phyloP scores from a whole-genome alignment of 2,329 filamentous ascomycete genomes.

The Verticillium klebahnii region DNA sequence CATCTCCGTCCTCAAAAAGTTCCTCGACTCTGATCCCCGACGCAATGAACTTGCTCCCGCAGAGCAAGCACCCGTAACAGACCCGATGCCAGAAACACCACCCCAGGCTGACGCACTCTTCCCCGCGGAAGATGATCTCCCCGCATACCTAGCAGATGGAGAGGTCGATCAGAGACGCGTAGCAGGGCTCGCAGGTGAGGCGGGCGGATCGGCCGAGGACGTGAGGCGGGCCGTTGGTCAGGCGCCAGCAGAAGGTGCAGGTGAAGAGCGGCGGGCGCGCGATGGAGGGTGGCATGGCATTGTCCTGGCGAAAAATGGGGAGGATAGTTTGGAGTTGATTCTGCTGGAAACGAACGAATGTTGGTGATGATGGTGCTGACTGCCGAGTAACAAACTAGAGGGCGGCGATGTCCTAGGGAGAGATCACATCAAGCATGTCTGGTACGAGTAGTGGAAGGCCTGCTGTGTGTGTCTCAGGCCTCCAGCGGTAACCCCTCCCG shows the following conservation, averaged over 20 bases:
- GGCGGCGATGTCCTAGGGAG: not conserved
- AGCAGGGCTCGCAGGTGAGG: slow-evolving; percentile 44
- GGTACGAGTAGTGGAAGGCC: too few species aligned
- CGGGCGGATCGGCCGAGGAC: slow-evolving; percentile 41
- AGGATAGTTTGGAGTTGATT: not conserved
- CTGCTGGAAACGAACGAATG: not conserved
- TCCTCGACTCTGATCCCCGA: slow-evolving; percentile 27
- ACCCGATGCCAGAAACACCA: slow-evolving; percentile 57
- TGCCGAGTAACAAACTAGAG: not conserved
- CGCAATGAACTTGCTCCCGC: slow-evolving; percentile 34
- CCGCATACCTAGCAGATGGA: slow-evolving; percentile 56
- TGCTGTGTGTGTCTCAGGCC: not conserved
- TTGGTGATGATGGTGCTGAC: not conserved
- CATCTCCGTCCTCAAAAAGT: slow-evolving; percentile 21
- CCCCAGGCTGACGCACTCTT: slow-evolving; percentile 53
- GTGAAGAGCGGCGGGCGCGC: slow-evolving; percentile 32
- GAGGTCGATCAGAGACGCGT: slow-evolving; percentile 42
- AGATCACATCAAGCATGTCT: not conserved
- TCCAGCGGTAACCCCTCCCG: not conserved
- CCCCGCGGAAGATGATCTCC: slow-evolving; percentile 46
- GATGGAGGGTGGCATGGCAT: not conserved
- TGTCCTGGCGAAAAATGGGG: not conserved
- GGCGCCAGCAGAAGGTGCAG: slow-evolving; percentile 52
- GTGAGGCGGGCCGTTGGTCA: slow-evolving; percentile 27
- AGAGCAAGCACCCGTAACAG: slow-evolving; percentile 54